Evolutionary conservation across 495 filamentous ascomycete species (phyloP).

Genomic region (Penicillium daleae): DNA sequence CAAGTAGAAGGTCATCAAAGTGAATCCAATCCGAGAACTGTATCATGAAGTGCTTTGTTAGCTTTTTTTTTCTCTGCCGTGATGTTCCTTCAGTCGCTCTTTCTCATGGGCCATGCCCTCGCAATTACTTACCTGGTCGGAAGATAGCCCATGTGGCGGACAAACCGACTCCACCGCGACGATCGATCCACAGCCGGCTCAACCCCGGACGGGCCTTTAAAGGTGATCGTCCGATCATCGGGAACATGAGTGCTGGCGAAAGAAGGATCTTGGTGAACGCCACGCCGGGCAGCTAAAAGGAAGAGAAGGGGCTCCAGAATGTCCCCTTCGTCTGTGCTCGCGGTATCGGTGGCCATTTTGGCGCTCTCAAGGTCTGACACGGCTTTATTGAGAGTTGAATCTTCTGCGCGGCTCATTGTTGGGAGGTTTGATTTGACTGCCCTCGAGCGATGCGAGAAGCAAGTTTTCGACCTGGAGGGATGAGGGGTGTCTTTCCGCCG

Average conservation of each 20-base stretch:
- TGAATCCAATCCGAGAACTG: background rate
- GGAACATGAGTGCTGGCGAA: background rate
- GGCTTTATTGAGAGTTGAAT: background rate
- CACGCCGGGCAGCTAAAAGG: background rate
- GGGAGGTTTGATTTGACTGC: background rate
- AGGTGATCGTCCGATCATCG: background rate
- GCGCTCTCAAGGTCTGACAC: background rate
- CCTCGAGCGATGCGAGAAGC: background rate
- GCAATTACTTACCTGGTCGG: background rate
- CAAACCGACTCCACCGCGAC: background rate
- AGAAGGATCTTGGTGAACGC: background rate
- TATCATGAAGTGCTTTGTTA: background rate
- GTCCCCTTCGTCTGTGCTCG: background rate
- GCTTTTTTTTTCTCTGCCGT: too few species aligned
- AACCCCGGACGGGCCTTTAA: background rate
- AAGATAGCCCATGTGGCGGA: background rate
- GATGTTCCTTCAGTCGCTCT: too few species aligned
- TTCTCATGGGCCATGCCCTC: background rate
- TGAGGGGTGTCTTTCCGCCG: background rate
- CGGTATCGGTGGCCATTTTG: background rate
- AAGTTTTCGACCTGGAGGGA: background rate
- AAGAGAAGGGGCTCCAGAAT: background rate
- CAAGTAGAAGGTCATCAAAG: background rate
- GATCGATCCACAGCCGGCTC: background rate
- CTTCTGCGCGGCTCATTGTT: background rate